Evolutionary conservation across 2,329 filamentous ascomycete species (phyloP).

Genomic region (Salinomyces thailandicus): DNA sequence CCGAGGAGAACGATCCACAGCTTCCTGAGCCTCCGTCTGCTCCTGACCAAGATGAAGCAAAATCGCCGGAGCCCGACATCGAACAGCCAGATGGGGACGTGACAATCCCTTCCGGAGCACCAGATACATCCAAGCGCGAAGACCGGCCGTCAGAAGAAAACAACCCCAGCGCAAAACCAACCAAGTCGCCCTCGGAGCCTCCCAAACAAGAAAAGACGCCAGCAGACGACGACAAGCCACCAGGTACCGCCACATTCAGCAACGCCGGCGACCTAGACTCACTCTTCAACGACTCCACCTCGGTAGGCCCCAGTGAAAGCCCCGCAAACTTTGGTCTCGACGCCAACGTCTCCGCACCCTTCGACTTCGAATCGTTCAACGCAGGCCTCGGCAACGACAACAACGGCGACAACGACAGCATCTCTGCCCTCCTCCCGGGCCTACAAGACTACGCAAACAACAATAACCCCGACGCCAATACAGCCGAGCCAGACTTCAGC

Average conservation of each 20-base stretch:
- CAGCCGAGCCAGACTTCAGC: constrained; percentile 17
- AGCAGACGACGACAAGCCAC: constrained; percentile 16
- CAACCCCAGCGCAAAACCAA: constrained; percentile 2
- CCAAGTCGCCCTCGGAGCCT: constrained; percentile 9
- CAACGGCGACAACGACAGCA: constrained; percentile 18
- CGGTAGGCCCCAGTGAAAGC: constrained; percentile 1
- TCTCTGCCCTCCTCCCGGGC: constrained; percentile 30
- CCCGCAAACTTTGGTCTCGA: constrained; percentile 6
- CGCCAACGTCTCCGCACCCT: constrained; percentile 9
- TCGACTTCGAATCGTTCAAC: constrained; percentile 26
- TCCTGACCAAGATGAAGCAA: constrained; percentile 2
- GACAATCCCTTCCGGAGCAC: neutral
- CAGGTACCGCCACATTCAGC: constrained; percentile 16
- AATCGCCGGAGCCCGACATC: too few relatives aligned
- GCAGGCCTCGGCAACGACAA: constrained; percentile 10
- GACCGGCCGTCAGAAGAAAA: too few relatives aligned
- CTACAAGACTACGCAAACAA: constrained; percentile 33
- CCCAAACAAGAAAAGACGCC: constrained; percentile 6
- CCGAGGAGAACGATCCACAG: neutral
- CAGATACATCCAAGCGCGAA: too few relatives aligned
- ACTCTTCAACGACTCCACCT: constrained; percentile 18
- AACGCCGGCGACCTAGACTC: constrained; percentile 26
- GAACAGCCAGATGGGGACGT: too few relatives aligned
- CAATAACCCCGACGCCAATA: constrained; percentile 2
- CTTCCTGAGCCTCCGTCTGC: too few relatives aligned